Evolutionary conservation across 306 rosid species (phyloP), one percentile per base, ranked within the genome.

Genomic region (Quercus mongolica): DNA sequence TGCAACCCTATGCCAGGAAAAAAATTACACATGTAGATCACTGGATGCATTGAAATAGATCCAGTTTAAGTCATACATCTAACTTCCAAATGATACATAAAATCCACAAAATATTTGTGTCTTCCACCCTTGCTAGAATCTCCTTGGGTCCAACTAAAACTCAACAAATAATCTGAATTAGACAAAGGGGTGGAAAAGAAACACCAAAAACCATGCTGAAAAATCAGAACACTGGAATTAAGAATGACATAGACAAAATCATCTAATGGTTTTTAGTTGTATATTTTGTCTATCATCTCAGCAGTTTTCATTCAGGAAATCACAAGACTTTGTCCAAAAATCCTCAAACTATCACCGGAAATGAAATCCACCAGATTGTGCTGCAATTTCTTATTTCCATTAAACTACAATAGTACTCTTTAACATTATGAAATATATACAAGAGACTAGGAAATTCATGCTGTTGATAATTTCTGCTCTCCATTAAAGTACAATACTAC

Each of bases 351-450:
- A 73, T 51, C 12, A 62, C 61, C 56, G 21, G 62, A 30, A 73
- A 65, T 71, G 71, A 69, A 81, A 74, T 71, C 69, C 18, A 26
- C 44, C 76, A 56, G 68, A 67, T 63, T 82, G 72, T 14, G 28
- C 28, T 6, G 80, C 11, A n/a, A 70, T 63, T 44, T 57, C 65
- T 4, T 54, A 21, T 44, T 58, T 62, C 23, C 52, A 59, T 76
- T 58, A 69, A 69, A 67, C 69, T 21, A 71, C 26, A 68, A 31
- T 35, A 44, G 51, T 31, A 25, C 59, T 21, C 28, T 73, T 35
- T 38, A 18, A 13, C 4, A 73, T 55, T 44, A 7, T 46, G 59
- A 75, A 54, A 51, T n/a, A 52, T 26, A 41, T 44, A 82, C 26
- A 15, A 76, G 57, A 46, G 56, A 55, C 52, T 15, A 11, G 54